Evolutionary conservation across 1,284 basidiomycete species (phyloP).

Genomic region (Inonotus obliquus): DNA sequence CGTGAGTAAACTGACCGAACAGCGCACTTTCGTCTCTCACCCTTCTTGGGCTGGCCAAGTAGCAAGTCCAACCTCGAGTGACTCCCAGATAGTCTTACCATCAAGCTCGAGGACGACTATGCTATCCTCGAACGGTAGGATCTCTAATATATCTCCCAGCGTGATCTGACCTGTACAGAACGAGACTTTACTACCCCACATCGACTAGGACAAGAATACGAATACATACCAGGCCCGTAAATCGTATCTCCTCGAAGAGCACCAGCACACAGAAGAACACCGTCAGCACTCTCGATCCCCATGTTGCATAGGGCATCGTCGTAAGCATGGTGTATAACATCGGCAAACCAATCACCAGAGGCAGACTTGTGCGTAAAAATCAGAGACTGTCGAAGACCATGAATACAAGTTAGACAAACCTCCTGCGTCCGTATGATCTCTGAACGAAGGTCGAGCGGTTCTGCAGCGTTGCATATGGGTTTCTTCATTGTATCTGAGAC

Average conservation of each 20-base stretch:
- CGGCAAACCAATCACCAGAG: constrained; percentile 86
- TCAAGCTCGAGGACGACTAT: constrained; percentile 80
- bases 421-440: constrained; percentile 68
- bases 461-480: constrained; percentile 68
- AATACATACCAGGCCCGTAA: constrained; percentile 70
- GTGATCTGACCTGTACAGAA: constrained; percentile 59
- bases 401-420: constrained; percentile 33
- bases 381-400: neutral
- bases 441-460: constrained; percentile 73
- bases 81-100: constrained; percentile 78
- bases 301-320: constrained; percentile 70
- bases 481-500: constrained; percentile 69
- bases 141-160: constrained; percentile 82
- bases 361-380: constrained; percentile 49
- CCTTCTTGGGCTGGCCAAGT: constrained; percentile 92
- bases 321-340: constrained; percentile 82
- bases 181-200: neutral
- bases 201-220: neutral
- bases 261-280: constrained; percentile 81
- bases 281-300: constrained; percentile 64
- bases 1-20: neutral
- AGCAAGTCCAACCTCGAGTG: constrained; percentile 69
- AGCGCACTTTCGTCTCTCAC: constrained; percentile 31
- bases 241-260: constrained; percentile 83
- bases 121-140: constrained; percentile 87